These are phyloP conservation scores for Epithemia pelagica DNA, from an alignment of 108 stramenopile genomes.

Conservation along the genomic window DNA sequence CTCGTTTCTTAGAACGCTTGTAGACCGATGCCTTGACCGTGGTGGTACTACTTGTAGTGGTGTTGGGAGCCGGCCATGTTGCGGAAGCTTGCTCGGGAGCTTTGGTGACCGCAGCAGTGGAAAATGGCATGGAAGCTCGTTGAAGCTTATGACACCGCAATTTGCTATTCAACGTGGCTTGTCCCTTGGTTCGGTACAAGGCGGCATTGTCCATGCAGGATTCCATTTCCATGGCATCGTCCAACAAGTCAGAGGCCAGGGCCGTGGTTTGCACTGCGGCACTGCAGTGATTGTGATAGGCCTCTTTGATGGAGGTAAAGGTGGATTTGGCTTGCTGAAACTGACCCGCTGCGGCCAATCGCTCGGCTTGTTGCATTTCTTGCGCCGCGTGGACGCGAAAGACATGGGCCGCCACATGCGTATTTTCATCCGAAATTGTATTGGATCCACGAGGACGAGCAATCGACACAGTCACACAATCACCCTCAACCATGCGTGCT, in stretches of 20 bases:
- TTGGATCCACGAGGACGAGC: neutral
- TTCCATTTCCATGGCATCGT: neutral
- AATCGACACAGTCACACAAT: neutral
- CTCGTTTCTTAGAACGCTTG: neutral
- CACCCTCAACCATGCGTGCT: neutral
- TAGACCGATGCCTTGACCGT: neutral
- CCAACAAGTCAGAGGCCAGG: neutral
- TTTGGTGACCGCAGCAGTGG: neutral
- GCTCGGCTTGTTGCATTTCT: neutral
- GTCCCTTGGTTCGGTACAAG: neutral
- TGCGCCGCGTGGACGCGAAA: neutral
- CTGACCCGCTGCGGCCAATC: neutral
- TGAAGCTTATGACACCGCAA: neutral
- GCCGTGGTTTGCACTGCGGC: neutral
- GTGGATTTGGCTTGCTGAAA: conserved; percentile 4
- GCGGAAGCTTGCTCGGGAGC: neutral
- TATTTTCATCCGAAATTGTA: neutral
- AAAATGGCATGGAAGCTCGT: neutral
- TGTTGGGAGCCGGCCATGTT: neutral
- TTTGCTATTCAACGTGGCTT: neutral
- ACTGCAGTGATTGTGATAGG: neutral
- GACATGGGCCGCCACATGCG: neutral
- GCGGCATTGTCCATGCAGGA: neutral
- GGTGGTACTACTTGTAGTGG: neutral
- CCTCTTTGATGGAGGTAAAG: neutral